Conservation (phyloP, 2,329 filamentous ascomycete genomes). For the Chaetomium olivaceum region DNA sequence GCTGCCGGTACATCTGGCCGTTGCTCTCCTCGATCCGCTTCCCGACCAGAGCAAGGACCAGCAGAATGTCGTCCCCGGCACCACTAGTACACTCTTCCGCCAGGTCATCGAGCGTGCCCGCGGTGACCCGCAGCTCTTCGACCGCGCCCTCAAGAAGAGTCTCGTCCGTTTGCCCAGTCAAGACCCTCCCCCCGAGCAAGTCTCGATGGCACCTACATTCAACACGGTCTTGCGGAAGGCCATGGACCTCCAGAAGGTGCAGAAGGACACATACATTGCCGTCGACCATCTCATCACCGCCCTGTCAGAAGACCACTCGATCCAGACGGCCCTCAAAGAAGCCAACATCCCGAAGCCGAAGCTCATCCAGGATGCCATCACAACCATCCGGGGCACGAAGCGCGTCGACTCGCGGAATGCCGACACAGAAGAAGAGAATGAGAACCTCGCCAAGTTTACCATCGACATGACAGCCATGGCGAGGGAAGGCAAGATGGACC, state of each 20-base stretch:
- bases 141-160: constrained; percentile 85
- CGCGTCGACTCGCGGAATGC: constrained; percentile 95
- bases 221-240: constrained; percentile 80
- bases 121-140: constrained; percentile 86
- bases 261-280: constrained; percentile 93
- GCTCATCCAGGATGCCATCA: constrained; percentile 84
- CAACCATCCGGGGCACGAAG: constrained; percentile 87
- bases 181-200: constrained; percentile 87
- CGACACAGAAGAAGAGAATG: constrained; percentile 87
- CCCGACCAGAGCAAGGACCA: constrained; percentile 79
- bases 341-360: constrained; percentile 90
- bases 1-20: constrained; percentile 84
- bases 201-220: constrained; percentile 80
- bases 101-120: constrained; percentile 93
- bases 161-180: constrained; percentile 91
- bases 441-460: constrained; percentile 97
- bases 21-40: constrained; percentile 74
- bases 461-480: constrained; percentile 98
- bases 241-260: constrained; percentile 90
- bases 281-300: constrained; percentile 92
- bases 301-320: constrained; percentile 73
- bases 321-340: constrained; percentile 76
- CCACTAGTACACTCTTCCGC: constrained; percentile 77
- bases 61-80: constrained; percentile 68
- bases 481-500: constrained; percentile 95